These are phyloP conservation scores for Catunica adiposa DNA, from an alignment of 2,329 filamentous ascomycete genomes.

Conservation along the genomic window DNA sequence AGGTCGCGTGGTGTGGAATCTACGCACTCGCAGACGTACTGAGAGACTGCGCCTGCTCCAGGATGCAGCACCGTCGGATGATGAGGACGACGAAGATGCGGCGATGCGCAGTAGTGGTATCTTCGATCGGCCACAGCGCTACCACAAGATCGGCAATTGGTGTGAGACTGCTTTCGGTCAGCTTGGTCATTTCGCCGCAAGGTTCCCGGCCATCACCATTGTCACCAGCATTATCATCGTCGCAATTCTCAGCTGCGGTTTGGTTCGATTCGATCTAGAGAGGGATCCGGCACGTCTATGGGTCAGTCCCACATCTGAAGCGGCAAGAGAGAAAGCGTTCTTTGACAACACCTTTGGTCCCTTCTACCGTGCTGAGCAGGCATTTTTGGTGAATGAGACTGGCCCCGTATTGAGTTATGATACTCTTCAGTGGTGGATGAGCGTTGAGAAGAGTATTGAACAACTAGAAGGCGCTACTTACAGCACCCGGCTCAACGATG, in stretches of 20 bases:
- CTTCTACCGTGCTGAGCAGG: conserved; percentile 87
- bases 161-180: conserved; percentile 67
- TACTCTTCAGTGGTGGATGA: conserved; percentile 85
- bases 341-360: conserved; percentile 89
- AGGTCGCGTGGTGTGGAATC: conserved; percentile 60
- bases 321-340: conserved; percentile 82
- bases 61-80: conserved; percentile 68
- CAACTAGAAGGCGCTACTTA: conserved; percentile 53
- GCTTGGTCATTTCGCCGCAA: conserved; percentile 64
- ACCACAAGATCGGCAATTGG: conserved; percentile 70
- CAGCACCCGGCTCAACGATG: conserved; percentile 56
- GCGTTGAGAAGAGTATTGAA: conserved; percentile 62
- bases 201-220: conserved; percentile 76
- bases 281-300: conserved; percentile 79
- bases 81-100: conserved; percentile 64
- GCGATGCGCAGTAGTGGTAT: conserved; percentile 53
- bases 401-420: conserved; percentile 77
- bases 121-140: conserved; percentile 59
- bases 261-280: conserved; percentile 79
- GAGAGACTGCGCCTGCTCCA: conserved; percentile 78
- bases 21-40: conserved; percentile 55
- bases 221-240: conserved; percentile 57
- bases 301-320: conserved; percentile 87
- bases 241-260: conserved; percentile 65
- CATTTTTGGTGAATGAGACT: conserved; percentile 84